Evolutionary conservation across 106 monocot species (phyloP).

Genomic region (Phalaenopsis aphrodite): DNA sequence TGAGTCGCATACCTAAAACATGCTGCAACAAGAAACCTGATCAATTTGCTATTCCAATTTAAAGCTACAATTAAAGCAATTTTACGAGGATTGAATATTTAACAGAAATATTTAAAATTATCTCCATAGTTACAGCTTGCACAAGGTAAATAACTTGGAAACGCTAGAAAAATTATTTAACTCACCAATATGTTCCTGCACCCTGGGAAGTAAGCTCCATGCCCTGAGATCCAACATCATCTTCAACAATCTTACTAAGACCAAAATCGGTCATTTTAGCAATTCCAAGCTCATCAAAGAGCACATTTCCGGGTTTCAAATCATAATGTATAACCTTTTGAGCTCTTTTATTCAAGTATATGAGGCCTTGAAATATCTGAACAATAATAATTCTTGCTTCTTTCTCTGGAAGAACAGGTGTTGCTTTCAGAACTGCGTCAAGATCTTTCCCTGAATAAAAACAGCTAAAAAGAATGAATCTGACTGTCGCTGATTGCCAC

Average conservation of each 20-base stretch:
- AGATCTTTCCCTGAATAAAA: slow-evolving; percentile 79
- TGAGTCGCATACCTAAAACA: background rate
- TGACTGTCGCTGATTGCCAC: background rate
- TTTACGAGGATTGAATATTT: background rate
- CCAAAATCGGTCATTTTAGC: slow-evolving; percentile 99
- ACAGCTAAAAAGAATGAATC: background rate
- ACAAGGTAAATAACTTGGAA: slow-evolving; percentile 3
- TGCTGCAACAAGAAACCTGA: background rate
- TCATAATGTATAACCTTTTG: slow-evolving; percentile 99
- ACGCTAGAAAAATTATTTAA: background rate
- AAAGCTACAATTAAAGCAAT: background rate
- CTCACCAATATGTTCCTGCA: slow-evolving; percentile 97
- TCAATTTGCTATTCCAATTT: background rate
- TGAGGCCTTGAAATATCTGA: slow-evolving; percentile 97
- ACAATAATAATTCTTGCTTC: slow-evolving; percentile 93
- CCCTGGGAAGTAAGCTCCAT: slow-evolving; percentile 99
- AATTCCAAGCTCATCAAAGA: slow-evolving; percentile 89
- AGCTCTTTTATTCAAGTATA: slow-evolving; percentile 85
- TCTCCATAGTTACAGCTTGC: background rate
- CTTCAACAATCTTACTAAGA: slow-evolving; percentile 95
- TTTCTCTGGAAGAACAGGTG: slow-evolving; percentile 86
- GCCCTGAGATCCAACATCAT: slow-evolving; percentile 92
- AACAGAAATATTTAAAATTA: background rate
- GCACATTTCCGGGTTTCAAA: slow-evolving; percentile 97
- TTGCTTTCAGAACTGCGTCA: slow-evolving; percentile 84